Percentiles rank a stretch among this genome's conserved stretches.
Evolutionary conservation across 2,329 filamentous ascomycete species (phyloP).

Genomic region (Trichoderma sp.): DNA sequence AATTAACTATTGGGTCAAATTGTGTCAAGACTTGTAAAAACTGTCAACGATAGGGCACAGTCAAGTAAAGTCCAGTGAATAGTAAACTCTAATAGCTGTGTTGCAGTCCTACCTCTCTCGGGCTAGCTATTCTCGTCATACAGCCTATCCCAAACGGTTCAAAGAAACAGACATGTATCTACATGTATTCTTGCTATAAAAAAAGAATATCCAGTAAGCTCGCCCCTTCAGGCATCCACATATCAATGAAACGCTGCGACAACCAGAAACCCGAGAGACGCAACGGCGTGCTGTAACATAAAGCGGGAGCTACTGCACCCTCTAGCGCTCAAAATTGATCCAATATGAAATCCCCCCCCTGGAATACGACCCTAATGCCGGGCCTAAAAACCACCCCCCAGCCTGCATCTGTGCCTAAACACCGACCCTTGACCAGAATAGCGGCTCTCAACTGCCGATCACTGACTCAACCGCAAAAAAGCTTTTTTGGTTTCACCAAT

Average conservation of each 20-base stretch:
- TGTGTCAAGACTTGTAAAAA: no score
- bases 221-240: not conserved
- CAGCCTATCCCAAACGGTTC: not conserved
- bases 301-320: constrained; percentile 20
- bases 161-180: not conserved
- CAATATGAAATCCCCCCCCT: not conserved
- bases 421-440: not conserved
- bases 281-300: not conserved
- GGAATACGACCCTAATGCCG: not conserved
- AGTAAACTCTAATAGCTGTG: not conserved
- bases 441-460: not conserved
- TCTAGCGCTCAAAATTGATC: constrained; percentile 10
- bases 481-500: not conserved
- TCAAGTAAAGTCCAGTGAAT: not conserved
- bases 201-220: not conserved
- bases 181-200: not conserved
- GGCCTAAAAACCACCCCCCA: not conserved
- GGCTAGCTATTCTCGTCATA: no score
- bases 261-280: not conserved
- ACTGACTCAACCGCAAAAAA: not conserved
- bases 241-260: not conserved
- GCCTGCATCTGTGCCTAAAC: not conserved
- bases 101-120: no score
- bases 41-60: no score
- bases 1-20: not conserved